These are phyloP conservation scores for Erythrobasidium yunnanense DNA, from an alignment of 768 basidiomycete species.

Conservation along the genomic window DNA sequence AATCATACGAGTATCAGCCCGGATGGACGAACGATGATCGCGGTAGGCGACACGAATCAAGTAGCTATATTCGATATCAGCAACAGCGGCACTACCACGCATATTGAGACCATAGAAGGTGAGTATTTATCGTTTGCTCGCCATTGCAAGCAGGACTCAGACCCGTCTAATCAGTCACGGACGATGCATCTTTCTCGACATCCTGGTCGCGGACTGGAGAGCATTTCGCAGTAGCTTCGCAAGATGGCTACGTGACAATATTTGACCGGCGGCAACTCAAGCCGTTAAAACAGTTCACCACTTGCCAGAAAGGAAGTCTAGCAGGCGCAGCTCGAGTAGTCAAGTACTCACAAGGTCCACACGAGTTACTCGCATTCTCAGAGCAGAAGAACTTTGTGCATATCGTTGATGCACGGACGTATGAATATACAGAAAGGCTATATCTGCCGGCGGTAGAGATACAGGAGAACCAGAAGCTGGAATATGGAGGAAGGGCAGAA, in stretches of 20 bases:
- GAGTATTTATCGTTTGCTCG: background rate
- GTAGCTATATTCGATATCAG: constrained; percentile 60
- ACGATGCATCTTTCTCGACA: constrained; percentile 21
- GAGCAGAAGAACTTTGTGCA: constrained; percentile 26
- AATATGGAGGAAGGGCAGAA: background rate
- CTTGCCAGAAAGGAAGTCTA: background rate
- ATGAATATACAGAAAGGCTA: constrained; percentile 13
- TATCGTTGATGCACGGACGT: constrained; percentile 22
- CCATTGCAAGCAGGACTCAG: background rate
- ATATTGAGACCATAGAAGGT: constrained; percentile 11
- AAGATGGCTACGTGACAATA: constrained; percentile 18
- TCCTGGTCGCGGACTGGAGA: constrained; percentile 19
- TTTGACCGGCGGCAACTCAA: constrained; percentile 15
- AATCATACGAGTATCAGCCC: constrained; percentile 63
- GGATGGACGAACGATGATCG: constrained; percentile 72
- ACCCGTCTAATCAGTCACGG: background rate
- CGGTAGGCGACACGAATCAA: constrained; percentile 80
- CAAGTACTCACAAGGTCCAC: constrained; percentile 19
- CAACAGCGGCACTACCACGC: background rate
- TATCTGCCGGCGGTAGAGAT: constrained; percentile 13
- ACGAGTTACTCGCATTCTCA: constrained; percentile 19
- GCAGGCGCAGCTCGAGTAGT: constrained; percentile 21
- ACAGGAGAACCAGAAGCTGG: background rate
- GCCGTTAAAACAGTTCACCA: constrained; percentile 6
- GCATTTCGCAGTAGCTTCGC: constrained; percentile 18